Evolutionary conservation across 1,284 basidiomycete genomes (phyloP).

Genomic region (Boletus calvinii): DNA sequence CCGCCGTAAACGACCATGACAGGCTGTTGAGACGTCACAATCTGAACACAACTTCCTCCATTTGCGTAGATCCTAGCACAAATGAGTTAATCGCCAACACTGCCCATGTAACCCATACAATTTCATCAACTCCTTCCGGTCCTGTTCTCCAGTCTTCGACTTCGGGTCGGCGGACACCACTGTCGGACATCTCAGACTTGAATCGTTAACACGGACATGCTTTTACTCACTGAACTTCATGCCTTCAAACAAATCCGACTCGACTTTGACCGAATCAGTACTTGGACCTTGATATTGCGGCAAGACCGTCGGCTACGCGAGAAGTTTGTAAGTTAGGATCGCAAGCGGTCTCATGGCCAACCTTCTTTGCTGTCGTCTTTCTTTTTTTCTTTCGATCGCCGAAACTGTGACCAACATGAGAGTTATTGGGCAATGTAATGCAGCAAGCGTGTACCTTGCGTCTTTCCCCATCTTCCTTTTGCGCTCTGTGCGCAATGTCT

Average conservation of each 20-base stretch:
- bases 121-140: constrained; percentile 63
- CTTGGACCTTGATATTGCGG: constrained; percentile 64
- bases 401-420: constrained; percentile 38
- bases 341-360: constrained; percentile 14
- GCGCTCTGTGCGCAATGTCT: constrained; percentile 56
- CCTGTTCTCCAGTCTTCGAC: constrained; percentile 63
- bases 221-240: constrained; percentile 71
- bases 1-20: constrained; percentile 65
- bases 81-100: constrained; percentile 10
- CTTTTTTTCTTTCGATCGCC: constrained; percentile 59
- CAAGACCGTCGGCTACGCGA: constrained; percentile 54
- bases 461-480: constrained; percentile 72
- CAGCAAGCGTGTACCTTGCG: constrained; percentile 40
- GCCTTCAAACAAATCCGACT: constrained; percentile 67
- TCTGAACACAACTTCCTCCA: constrained; percentile 73
- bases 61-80: constrained; percentile 65
- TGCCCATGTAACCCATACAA: constrained; percentile 42
- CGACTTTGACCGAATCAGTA: constrained; percentile 55
- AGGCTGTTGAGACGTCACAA: constrained; percentile 47
- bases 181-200: constrained; percentile 30
- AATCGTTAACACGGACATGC: background rate
- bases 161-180: constrained; percentile 79
- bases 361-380: constrained; percentile 57
- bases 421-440: constrained; percentile 1
- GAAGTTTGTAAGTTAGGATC: background rate